Evolutionary conservation across 1,284 basidiomycete species (phyloP), one percentile per base, ranked within the genome.

Genomic region (Vanrija sp.): DNA sequence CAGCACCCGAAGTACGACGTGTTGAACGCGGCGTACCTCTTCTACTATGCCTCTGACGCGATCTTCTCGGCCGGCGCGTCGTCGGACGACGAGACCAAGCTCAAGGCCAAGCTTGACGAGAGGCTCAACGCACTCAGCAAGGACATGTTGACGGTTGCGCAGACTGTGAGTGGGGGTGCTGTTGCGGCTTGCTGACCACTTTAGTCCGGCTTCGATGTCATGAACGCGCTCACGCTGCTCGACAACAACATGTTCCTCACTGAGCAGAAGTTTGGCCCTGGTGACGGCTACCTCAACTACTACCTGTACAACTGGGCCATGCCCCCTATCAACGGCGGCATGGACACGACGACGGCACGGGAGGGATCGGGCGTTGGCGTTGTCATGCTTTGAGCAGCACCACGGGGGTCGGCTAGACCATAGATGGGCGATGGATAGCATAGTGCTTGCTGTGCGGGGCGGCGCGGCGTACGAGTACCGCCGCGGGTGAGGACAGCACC

Each of bases 281-380:
- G 94, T 3, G 89, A 96, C 68, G 94, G 94, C 3, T 82, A 87
- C 70, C 80, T 98, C 44, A n/a, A n/a, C 43, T 54, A 86, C 74
- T 96, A 97, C 75, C 77, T 97, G 50, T 97, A 93, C 77, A 95
- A 95, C 73, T 95, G 90, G 89, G 81, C 85, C 59, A 91, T 89
- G n/a, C 78, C 83, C 8, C 80, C 83, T 12, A 75, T 94, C 53
- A 84, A 89, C 47, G 90, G 90, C 16, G 76, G 75, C 18, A 64
- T 64, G 24, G 52, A 62, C 27, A 61, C 59, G 1, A 71, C 68
- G 18, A 41, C 63, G 8, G 44, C 37, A 5, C 66, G 67, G 46
- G 57, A 75, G 54, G 64, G 67, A 39, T 65, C 73, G 2, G 68
- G 65, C 10, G 67, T 77, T 38, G 76, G 76, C 2, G 61, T 77